Evolutionary conservation across 257 asterid genomes (phyloP).

Genomic region (Solanum bulbocastanum): DNA sequence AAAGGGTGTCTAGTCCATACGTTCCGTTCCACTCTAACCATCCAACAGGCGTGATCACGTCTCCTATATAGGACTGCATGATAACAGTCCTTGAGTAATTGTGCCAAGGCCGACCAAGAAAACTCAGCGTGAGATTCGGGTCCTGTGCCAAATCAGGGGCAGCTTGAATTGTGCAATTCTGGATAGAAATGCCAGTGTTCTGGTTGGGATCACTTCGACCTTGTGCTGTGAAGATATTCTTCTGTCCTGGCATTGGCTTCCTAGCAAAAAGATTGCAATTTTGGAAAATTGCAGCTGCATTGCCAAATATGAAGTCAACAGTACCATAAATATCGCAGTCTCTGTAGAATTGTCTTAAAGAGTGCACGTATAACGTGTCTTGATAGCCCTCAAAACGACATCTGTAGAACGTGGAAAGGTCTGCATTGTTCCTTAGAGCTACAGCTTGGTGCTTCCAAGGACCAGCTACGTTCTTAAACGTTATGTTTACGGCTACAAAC

Average conservation of each 20-base stretch:
- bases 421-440: slow-evolving; percentile 6
- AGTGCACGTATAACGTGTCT: not conserved
- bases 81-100: slow-evolving; percentile 9
- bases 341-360: slow-evolving; percentile 10
- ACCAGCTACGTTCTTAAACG: slow-evolving; percentile 6
- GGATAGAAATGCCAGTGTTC: slow-evolving; percentile 11
- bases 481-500: slow-evolving; percentile 4
- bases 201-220: slow-evolving; percentile 13
- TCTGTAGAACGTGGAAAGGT: slow-evolving; percentile 5
- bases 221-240: slow-evolving; percentile 11
- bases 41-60: slow-evolving; percentile 6
- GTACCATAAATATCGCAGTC: slow-evolving; percentile 8
- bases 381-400: slow-evolving; percentile 8
- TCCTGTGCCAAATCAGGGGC: slow-evolving; percentile 9
- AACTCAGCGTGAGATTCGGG: not conserved
- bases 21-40: slow-evolving; percentile 15
- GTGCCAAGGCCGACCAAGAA: slow-evolving; percentile 13
- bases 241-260: slow-evolving; percentile 10
- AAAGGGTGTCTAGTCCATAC: slow-evolving; percentile 4
- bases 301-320: not conserved
- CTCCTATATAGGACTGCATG: slow-evolving; percentile 11
- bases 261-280: slow-evolving; percentile 1
- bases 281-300: slow-evolving; percentile 2
- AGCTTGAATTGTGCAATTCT: slow-evolving; percentile 10
- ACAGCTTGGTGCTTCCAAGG: slow-evolving; percentile 10